Percentiles rank a stretch among this genome's conserved stretches.
phyloP scores from a whole-genome alignment of 2,329 filamentous ascomycete genomes.

The Pseudogymnoascus sp. region DNA sequence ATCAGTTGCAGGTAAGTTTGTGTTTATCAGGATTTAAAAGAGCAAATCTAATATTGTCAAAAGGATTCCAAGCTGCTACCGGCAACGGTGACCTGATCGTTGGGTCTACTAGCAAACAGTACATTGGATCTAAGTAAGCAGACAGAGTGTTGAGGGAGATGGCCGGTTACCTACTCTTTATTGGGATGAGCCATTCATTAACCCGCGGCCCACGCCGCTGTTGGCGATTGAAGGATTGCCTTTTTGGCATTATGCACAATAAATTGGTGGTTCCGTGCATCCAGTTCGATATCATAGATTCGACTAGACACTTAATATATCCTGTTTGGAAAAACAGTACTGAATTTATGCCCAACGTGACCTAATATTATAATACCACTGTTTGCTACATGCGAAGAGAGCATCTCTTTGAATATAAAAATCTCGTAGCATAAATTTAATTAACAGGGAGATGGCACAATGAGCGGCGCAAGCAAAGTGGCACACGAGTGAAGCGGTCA shows the following conservation, averaged over 20 bases:
- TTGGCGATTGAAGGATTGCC: background rate
- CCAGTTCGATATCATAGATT: background rate
- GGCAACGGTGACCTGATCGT: background rate
- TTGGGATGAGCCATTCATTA: background rate
- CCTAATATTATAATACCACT: background rate
- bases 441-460: background rate
- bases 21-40: background rate
- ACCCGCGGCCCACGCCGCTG: background rate
- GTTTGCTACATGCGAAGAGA: background rate
- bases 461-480: background rate
- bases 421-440: background rate
- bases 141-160: background rate
- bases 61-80: constrained; percentile 1
- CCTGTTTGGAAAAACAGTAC: background rate
- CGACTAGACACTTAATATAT: background rate
- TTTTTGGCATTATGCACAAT: background rate
- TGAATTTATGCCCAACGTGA: background rate
- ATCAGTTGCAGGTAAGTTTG: background rate
- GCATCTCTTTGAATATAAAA: background rate
- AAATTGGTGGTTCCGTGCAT: background rate
- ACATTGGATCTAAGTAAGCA: background rate
- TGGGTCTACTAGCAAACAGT: background rate
- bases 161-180: background rate
- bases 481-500: background rate
- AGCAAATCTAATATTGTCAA: background rate